Evolutionary conservation across 2,329 filamentous ascomycete genomes (phyloP), one percentile per base, ranked within the genome.

Genomic region (Penicillium brevicompactum): DNA sequence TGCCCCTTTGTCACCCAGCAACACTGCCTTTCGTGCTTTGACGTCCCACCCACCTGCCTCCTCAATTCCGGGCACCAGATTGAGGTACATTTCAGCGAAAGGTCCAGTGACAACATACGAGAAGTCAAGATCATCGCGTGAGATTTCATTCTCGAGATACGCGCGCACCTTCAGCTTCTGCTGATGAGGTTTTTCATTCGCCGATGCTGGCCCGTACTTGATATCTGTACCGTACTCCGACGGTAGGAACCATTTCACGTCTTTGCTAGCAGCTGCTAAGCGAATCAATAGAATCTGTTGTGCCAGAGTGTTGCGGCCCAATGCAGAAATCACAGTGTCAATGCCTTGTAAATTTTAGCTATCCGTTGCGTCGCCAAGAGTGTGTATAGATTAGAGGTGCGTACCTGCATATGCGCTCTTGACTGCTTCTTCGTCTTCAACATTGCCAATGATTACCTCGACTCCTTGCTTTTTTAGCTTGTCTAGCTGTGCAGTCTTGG

Each of bases 31-130:
- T 65, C 82, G 86, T 2, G 66, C 75, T 56, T 76, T 73, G 1
- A 82, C 75, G 64, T 90, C 81, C 63, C 84, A 91, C 0, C 81
- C 81, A 2, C 88, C 87, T 0, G 77, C 71, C 32, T 74, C 67
- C 48, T 70, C 68, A 32, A 74, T 64, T 0, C 69, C 71, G 6
- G 74, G 68, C n/a, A 55, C n/a, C 14, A 74, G 64, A 5, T 65
- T 70, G 43, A 88, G 76, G 74, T 80, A 89, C 67, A 87, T 78
- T 57, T 89, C 87, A 30, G 82, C 81, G 61, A 87, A 90, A 0
- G 87, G 87, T 0, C 87, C 87, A 0, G 87, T 89, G 4, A 90
- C 87, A 0, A 90, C 74, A 66, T 87, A 90, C 0, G 87, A 89
- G 53, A 87, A 80, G 47, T 84, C 78, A 24, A 90, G 67, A 7